Base-by-base conservation (phyloP, 306 rosid species). In the Erythrophleum fordii region DNA sequence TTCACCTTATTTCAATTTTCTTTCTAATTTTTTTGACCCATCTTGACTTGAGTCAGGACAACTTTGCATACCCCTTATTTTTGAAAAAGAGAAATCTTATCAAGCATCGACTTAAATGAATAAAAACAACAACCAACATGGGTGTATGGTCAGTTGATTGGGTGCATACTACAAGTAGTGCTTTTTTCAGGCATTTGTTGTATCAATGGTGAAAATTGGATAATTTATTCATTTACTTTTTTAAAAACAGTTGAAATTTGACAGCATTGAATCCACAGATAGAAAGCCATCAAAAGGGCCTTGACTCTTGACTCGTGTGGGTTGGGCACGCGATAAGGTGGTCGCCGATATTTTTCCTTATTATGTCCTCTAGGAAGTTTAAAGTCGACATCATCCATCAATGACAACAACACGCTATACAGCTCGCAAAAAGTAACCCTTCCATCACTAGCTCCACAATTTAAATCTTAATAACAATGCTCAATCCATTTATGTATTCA, bases 271-370 rank as follows among this genome's bases (percentile, higher is more conserved):
- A n/a, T n/a, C n/a, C n/a, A n/a, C n/a, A n/a, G n/a, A n/a, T 8
- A 1, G 6, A 7, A 23, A 6, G 8, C 41, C 39, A 39, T 23
- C 20, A 20, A 45, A 29, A 69, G 2, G 73, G 53, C 22, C 20
- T 6, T 9, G 11, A n/a, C 7, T n/a, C 11, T 52, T 20, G 17
- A 55, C 28, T 22, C 61, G 1, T 18, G 46, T 18, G 31, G 17
- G n/a, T 37, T 77, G 68, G 44, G 62, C 80, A 71, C 68, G 45
- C 60, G 49, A 23, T 64, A 55, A 56, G 73, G 80, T 62, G 28
- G 48, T 29, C 55, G 72, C 34, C 73, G 28, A 76, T 81, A 31
- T 45, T 80, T 8, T 53, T 65, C 23, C 20, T 7, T 52, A 68
- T 68, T 44, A 45, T 45, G 16, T 13, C 23, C 67, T 53, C 9